phyloP scores from a whole-genome alignment of 768 basidiomycete species.

The Lactarius hatsudake region DNA sequence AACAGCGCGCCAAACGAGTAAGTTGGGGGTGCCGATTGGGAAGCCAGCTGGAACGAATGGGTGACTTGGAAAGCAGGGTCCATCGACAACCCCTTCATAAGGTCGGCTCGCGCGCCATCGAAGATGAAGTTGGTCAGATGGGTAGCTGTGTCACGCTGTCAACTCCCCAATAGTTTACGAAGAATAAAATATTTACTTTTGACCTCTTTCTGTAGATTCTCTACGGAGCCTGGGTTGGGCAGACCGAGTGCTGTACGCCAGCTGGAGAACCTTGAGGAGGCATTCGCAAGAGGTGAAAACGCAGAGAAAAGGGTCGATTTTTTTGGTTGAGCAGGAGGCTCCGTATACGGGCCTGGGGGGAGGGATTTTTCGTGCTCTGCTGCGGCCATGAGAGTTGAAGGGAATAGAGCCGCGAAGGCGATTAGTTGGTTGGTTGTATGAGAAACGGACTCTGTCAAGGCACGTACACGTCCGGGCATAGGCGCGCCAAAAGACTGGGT shows the following conservation, averaged over 20 bases:
- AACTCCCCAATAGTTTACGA: conserved; percentile 5
- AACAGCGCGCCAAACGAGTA: conserved; percentile 96
- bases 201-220: conserved; percentile 91
- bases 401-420: conserved; percentile 6
- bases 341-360: conserved; percentile 5
- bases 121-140: conserved; percentile 94
- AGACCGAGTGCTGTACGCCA: conserved; percentile 83
- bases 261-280: conserved; percentile 69
- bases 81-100: conserved; percentile 88
- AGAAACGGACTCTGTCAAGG: neutral
- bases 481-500: conserved; percentile 19
- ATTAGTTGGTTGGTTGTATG: conserved; percentile 8
- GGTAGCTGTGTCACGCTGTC: conserved; percentile 53
- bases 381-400: conserved; percentile 17
- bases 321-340: conserved; percentile 11
- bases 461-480: conserved; percentile 2
- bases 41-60: conserved; percentile 91
- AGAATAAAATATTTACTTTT: conserved; percentile 56
- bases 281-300: conserved; percentile 56
- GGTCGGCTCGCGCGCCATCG: conserved; percentile 95
- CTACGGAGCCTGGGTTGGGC: conserved; percentile 88
- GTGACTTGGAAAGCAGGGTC: conserved; percentile 98
- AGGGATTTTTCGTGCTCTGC: conserved; percentile 16
- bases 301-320: conserved; percentile 12
- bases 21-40: conserved; percentile 75